These are phyloP conservation scores for Boletellus emodensis DNA, from an alignment of 768 basidiomycete genomes.

Conservation along the genomic window DNA sequence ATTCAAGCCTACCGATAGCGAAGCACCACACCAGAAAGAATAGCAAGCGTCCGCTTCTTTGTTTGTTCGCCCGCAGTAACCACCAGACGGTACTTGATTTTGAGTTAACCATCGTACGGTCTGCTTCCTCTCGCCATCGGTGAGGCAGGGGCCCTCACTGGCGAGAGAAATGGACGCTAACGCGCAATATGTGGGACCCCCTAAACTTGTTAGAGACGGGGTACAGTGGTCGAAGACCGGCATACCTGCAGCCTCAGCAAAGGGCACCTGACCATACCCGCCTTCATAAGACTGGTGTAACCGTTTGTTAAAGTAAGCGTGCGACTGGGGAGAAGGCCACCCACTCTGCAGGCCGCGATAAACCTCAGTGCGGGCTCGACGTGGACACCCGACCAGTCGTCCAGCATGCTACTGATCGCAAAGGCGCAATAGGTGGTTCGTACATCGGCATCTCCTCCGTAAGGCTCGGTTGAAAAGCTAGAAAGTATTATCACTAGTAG, in stretches of 20 bases:
- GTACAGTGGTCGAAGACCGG: not conserved
- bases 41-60: constrained; percentile 94
- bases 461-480: constrained; percentile 72
- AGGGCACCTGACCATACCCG: constrained; percentile 81
- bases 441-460: constrained; percentile 69
- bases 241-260: constrained; percentile 81
- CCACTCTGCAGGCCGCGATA: constrained; percentile 69
- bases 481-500: constrained; percentile 2
- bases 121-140: constrained; percentile 38
- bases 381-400: constrained; percentile 76
- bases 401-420: constrained; percentile 71
- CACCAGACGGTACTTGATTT: constrained; percentile 63
- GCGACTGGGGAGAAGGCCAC: constrained; percentile 12
- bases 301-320: not conserved
- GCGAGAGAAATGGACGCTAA: constrained; percentile 68
- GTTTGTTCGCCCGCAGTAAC: constrained; percentile 84
- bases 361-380: constrained; percentile 57
- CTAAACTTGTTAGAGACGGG: constrained; percentile 34
- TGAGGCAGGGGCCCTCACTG: constrained; percentile 26
- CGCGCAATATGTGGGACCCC: constrained; percentile 92
- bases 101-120: constrained; percentile 77
- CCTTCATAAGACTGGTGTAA: constrained; percentile 81
- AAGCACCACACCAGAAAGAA: constrained; percentile 91
- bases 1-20: constrained; percentile 54
- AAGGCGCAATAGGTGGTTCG: constrained; percentile 87